phyloP scores from a whole-genome alignment of 2,329 filamentous ascomycete genomes.

The Pestalotiopsis fici region DNA sequence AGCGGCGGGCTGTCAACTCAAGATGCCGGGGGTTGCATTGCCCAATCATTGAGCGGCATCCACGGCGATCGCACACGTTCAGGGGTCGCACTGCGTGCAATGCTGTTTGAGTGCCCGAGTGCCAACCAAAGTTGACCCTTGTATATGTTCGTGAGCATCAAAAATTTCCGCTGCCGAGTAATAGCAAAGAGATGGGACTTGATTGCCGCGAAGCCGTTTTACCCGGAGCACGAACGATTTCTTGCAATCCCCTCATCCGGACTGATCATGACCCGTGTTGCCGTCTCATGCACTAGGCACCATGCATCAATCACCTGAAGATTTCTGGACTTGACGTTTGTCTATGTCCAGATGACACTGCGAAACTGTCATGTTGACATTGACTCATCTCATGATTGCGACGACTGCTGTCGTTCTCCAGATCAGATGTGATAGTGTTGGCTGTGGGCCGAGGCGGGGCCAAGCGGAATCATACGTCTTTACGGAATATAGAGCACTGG shows the following conservation, averaged over 20 bases:
- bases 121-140: background rate
- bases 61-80: slow-evolving; percentile 5
- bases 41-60: background rate
- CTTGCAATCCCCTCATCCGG: background rate
- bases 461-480: too few species aligned
- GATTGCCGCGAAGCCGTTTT: background rate
- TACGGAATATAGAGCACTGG: too few species aligned
- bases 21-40: background rate
- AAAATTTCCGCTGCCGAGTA: background rate
- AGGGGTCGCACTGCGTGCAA: background rate
- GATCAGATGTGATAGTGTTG: background rate
- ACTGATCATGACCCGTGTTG: background rate
- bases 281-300: background rate
- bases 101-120: background rate
- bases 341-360: background rate
- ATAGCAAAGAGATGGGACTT: background rate
- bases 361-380: background rate
- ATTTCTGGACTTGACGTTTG: background rate
- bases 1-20: slow-evolving; percentile 2
- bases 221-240: background rate
- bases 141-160: background rate
- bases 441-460: background rate
- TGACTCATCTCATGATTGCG: background rate
- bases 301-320: background rate
- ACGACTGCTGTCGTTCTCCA: background rate